A percentile compares a stretch with the other conserved stretches of the same genome.
Evolutionary conservation across 805 yeast genomes (phyloP).

Genomic region (Priceomyces haplophilus): DNA sequence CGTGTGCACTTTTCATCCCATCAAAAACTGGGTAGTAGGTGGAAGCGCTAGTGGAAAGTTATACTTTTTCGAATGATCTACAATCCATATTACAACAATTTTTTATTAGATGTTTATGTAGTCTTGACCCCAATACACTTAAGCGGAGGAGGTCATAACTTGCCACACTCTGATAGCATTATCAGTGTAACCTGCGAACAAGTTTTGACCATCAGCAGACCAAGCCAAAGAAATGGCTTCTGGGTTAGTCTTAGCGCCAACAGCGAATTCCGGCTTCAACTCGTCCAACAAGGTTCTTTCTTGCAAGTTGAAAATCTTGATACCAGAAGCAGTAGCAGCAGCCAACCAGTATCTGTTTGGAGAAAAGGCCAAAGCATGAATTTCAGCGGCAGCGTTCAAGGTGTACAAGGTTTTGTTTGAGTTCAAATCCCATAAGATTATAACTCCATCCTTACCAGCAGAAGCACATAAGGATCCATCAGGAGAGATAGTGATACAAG

Average conservation of each 20-base stretch:
- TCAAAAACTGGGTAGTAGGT: conserved; percentile 86
- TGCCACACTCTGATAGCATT: conserved; percentile 99
- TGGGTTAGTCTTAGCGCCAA: conserved; percentile 88
- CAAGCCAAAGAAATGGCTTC: conserved; percentile 97
- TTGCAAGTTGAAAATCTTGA: conserved; percentile 97
- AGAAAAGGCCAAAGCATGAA: conserved; percentile 98
- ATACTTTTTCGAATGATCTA: conserved; percentile 48
- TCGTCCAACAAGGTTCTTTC: conserved; percentile 92
- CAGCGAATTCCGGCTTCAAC: conserved; percentile 96
- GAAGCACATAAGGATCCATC: conserved; percentile 99
- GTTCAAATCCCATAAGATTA: conserved; percentile 97
- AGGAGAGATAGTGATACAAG: conserved; percentile 96
- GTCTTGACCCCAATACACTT: conserved; percentile 12
- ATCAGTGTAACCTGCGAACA: conserved; percentile 99
- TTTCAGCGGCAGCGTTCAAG: conserved; percentile 92
- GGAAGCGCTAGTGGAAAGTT: conserved; percentile 94
- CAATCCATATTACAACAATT: too few relatives aligned
- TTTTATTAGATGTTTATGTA: conserved; percentile 2
- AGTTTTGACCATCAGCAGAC: conserved; percentile 99
- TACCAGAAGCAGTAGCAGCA: conserved; percentile 97
- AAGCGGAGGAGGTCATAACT: conserved; percentile 84
- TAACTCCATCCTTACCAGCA: conserved; percentile 99
- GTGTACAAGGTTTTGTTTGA: conserved; percentile 85
- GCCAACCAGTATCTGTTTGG: conserved; percentile 99
- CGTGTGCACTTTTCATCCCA: conserved; percentile 77